Conservation (phyloP, 768 basidiomycete genomes). For the Lentinula sp. region DNA sequence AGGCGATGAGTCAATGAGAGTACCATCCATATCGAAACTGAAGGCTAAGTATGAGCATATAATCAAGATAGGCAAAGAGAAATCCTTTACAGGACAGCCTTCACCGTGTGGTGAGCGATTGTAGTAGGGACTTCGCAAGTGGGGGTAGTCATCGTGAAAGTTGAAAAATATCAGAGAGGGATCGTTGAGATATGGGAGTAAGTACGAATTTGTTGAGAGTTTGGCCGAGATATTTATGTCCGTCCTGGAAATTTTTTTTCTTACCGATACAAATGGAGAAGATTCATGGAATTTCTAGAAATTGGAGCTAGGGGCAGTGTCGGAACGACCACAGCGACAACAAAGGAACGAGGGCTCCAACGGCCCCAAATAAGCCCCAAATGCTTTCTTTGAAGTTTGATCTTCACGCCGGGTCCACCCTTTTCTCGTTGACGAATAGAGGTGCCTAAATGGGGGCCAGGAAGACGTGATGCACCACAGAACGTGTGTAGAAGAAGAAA, state of each 20-base stretch:
- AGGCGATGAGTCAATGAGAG: constrained; percentile 11
- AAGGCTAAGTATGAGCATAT: neutral
- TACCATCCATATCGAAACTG: constrained; percentile 9
- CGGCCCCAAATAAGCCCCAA: neutral
- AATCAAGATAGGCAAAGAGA: neutral
- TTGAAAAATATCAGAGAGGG: neutral
- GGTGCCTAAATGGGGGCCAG: neutral
- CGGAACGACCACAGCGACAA: neutral
- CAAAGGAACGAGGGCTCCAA: neutral
- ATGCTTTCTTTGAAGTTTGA: neutral
- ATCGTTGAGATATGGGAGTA: neutral
- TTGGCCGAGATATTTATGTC: neutral
- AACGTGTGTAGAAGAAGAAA: neutral
- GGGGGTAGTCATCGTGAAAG: neutral
- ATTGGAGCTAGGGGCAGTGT: neutral
- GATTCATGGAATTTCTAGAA: neutral
- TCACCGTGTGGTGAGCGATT: constrained; percentile 2
- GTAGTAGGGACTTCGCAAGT: neutral
- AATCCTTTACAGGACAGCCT: constrained; percentile 1
- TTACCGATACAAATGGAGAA: neutral
- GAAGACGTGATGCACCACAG: neutral
- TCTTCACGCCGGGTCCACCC: neutral
- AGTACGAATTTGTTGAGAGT: neutral
- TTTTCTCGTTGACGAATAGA: neutral
- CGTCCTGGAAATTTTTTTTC: neutral